Evolutionary conservation across 2,329 filamentous ascomycete genomes (phyloP), one percentile per base, ranked within the genome.

Genomic region (Aspergillus pseudoviridinutans): DNA sequence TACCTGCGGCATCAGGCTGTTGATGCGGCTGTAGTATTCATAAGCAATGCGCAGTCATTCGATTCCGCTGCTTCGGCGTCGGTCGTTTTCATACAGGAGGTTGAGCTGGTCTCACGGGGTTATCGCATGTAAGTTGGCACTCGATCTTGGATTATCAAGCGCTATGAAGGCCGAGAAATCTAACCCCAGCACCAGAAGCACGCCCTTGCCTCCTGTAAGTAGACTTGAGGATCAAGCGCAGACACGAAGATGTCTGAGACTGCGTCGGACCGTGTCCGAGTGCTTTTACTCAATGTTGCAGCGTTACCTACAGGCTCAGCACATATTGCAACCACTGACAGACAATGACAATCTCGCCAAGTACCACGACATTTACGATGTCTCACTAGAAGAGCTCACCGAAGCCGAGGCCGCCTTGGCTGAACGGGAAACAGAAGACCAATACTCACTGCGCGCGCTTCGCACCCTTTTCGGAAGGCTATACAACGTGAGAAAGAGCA

Each of bases 51-150:
- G 42, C 91, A 95, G 69, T 86, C 87, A 51, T 91, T 95, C 65
- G 92, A 97, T 74, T 85, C 87, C 44, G 87, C 88, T 24, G 87
- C 85, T 44, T 87, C 87, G 42, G 88, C 90, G 32, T 89, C 90
- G 2, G 80, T 96, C 55, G 86, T 89, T 41, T 83, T 96, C 59
- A 88, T 97, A 61, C 92, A 96, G 72, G 92, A 97, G 75, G 92
- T 97, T n/a, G 92, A 97, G 76, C 82, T 97, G 32, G 92, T 97
- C 27, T 95, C 92, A 29, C 86, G 92, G 65, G 92, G 92, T 24
- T 97, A 96, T 74, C 84, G 90, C 76, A 81, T 96, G 86, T 91
- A 75, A 73, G 87, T 78, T 35, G 41, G 41, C 49, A 24, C 38
- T 46, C 20, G 27, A 53, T 44, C 28, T 25, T 58, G 59, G 50